Conservation (phyloP, 2,329 filamentous ascomycete genomes). For the Sporothrix brasiliensis region DNA sequence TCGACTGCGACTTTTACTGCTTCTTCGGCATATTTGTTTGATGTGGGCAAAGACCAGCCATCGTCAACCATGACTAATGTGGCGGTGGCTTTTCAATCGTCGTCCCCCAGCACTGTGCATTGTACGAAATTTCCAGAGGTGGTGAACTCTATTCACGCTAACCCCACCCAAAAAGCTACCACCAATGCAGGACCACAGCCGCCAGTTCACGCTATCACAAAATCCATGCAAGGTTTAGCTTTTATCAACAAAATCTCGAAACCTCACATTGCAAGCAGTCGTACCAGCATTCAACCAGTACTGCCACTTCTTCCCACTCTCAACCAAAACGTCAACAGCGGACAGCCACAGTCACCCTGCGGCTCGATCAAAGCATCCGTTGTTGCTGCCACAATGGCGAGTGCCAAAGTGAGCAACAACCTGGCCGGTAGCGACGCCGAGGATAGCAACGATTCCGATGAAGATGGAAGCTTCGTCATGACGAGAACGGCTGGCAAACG, state of each 20-base stretch:
- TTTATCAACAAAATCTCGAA: slow-evolving; percentile 24
- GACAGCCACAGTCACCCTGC: neutral
- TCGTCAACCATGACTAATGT: slow-evolving; percentile 8
- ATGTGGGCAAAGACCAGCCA: neutral
- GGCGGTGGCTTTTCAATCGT: neutral
- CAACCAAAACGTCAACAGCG: neutral
- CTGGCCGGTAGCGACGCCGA: slow-evolving; percentile 30
- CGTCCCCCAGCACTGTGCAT: slow-evolving; percentile 14
- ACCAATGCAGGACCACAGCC: neutral
- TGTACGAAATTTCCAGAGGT: slow-evolving; percentile 10
- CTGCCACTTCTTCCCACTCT: neutral
- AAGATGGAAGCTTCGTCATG: slow-evolving; percentile 35
- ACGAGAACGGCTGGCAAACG: slow-evolving; percentile 37
- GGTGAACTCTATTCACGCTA: slow-evolving; percentile 21
- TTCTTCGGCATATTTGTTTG: neutral
- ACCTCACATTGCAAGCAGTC: neutral
- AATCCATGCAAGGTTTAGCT: slow-evolving; percentile 10
- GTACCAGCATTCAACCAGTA: slow-evolving; percentile 11
- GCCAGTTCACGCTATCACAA: slow-evolving; percentile 18
- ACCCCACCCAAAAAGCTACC: slow-evolving; percentile 26
- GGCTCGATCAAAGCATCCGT: neutral
- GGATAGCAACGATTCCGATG: slow-evolving; percentile 34
- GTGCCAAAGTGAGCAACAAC: slow-evolving; percentile 27
- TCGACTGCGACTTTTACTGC: slow-evolving; percentile 4
- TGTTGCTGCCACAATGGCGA: slow-evolving; percentile 27